Evolutionary conservation across 164 flowering plant genomes (phyloP).

Genomic region (Vitis vinifera): ASM3070453v1 NC_081816.1:24383501-24384000

Average conservation of each 20-base stretch:
- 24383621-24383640: conserved; percentile 66
- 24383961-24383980: conserved; percentile 76
- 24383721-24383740: too few species aligned
- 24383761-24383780: too few species aligned
- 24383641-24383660: too few species aligned
- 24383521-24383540: conserved; percentile 83
- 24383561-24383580: conserved; percentile 74
- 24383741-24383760: too few species aligned
- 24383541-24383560: conserved; percentile 84
- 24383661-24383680: too few species aligned
- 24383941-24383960: conserved; percentile 73
- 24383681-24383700: too few species aligned
- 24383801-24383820: conserved; percentile 62
- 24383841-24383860: conserved; percentile 88
- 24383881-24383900: conserved; percentile 88
- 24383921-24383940: conserved; percentile 93
- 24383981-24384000: conserved; percentile 91
- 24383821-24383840: conserved; percentile 81
- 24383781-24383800: too few species aligned
- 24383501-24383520: conserved; percentile 88
- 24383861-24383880: conserved; percentile 77
- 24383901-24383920: conserved; percentile 93
- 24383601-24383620: conserved; percentile 96
- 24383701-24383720: too few species aligned
- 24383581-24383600: conserved; percentile 85